Evolutionary conservation across 768 basidiomycete species (phyloP).

Genomic region (Plicaturopsis crispa): DNA sequence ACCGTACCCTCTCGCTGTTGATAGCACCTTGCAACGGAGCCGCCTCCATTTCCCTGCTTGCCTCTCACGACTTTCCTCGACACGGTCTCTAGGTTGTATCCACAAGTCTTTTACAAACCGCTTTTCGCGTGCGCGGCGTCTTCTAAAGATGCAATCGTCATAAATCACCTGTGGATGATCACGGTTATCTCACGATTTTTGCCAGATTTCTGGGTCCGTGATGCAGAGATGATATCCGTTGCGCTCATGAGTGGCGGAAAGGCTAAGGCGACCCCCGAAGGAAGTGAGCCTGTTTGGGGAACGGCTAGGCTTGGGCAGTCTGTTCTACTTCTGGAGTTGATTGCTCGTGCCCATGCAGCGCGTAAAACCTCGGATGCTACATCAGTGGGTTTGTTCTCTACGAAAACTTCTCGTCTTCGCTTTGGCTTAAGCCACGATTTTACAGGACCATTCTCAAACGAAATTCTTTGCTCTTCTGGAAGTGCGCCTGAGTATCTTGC

Average conservation of each 20-base stretch:
- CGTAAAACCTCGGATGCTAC: constrained; percentile 33
- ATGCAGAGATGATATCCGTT: constrained; percentile 69
- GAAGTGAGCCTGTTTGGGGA: constrained; percentile 27
- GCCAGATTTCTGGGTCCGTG: constrained; percentile 57
- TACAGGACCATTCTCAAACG: too few relatives aligned
- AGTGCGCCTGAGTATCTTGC: constrained; percentile 40
- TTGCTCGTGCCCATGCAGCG: constrained; percentile 38
- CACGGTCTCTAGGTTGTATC: constrained; percentile 40
- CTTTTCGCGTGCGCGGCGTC: constrained; percentile 65
- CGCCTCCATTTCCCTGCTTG: constrained; percentile 40
- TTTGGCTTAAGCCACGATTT: constrained; percentile 16
- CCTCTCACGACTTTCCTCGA: constrained; percentile 45
- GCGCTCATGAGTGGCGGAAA: constrained; percentile 51
- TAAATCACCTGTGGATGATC: constrained; percentile 51
- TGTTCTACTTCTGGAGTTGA: constrained; percentile 54
- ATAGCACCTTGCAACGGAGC: constrained; percentile 47
- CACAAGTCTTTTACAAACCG: constrained; percentile 65
- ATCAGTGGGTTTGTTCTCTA: constrained; percentile 19
- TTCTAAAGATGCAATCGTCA: constrained; percentile 49
- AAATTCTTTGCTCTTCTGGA: constrained; percentile 52
- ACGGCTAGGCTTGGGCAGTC: constrained; percentile 55
- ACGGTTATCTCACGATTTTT: constrained; percentile 44
- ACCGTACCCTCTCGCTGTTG: not conserved
- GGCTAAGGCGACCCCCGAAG: constrained; percentile 15
- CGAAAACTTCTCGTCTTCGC: constrained; percentile 8